Base-by-base conservation (phyloP, 2,329 filamentous ascomycete species). In the Fusarium torreyae region DNA sequence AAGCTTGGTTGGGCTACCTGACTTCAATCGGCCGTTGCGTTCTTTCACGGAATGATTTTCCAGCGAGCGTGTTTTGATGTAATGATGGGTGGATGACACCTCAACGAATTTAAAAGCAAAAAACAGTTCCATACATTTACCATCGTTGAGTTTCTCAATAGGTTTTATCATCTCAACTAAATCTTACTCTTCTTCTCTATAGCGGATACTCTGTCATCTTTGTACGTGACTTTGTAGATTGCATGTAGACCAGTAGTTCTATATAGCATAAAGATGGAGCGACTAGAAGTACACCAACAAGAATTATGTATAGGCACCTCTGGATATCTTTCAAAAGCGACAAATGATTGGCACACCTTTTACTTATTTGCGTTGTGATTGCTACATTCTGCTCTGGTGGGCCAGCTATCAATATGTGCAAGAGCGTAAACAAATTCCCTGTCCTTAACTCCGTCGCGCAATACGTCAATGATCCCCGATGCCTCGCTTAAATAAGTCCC, bases 41-140 rank as follows among this genome's bases (percentile, higher is more conserved):
- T 26, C 17, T 50, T 70, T 44, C 17, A 36, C 34, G 10, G 26
- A 9, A 64, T 34, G 20, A 13, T 40, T 54, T 60, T 36, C 11
- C 15, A 68, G 59, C 59, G 58, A 65, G 65, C 67, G 67, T 68
- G 20, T 51, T 64, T 28, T 59, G 57, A 63, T 53, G 38, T 40
- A 64, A 51, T 42, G 10, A 51, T 28, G 31, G 46, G 26, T 56
- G 53, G 38, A 54, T 67, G 53, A 26, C 36, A 38, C 39, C 54
- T 60, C 26, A 33, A 49, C 28, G 36, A 46, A 40, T 22, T 51
- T 18, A 33, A 60, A 59, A 50, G 46, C 24, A 43, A 36, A 51
- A 63, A 53, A 18, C 17, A 31, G 34, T 24, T 28, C 40, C 49
- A 20, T 36, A 13, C 13, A 40, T 28, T 43, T 22, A 49, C 46